Base-by-base conservation (phyloP, 129 eudicot species). In the Kitagawia praeruptora region DNA sequence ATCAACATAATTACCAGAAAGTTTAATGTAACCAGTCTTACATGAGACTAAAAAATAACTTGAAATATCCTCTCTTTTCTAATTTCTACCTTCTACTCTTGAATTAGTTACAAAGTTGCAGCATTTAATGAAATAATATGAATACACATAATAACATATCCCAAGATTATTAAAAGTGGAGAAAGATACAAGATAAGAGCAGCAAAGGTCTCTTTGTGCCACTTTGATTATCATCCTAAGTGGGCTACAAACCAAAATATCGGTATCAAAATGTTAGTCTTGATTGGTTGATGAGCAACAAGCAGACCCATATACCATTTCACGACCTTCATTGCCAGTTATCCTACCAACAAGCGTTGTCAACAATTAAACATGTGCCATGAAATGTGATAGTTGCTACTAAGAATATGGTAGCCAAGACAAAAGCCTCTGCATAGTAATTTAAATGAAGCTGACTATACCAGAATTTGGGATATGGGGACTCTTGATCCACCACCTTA, bases 281-380 rank as follows among this genome's bases (percentile, higher is more conserved):
- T 51, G 31, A 76, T 31, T 76, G 69, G 46, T 76, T 48, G 31
- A 76, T 16, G 44, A 51, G 18, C 45, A 31, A 51, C 44, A 28
- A 49, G 46, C 45, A 34, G 67, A 31, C 28, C 23, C 73, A 25
- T 10, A 74, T 15, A 42, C 34, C 39, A 44, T 31, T 74, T 23
- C 28, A 61, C 48, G 81, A 25, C 45, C 72, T 79, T 34, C 56
- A 38, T 75, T 83, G 79, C 77, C 70, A 19, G 80, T 51, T 61
- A 58, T 72, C 75, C 79, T 58, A 58, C 72, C 51, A 54, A 73
- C 76, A 25, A 25, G 75, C 75, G 11, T 66, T 9, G 40, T 31
- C 34, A 31, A 31, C 34, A 31, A 31, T 31, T 31, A 31, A 31
- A 39, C 41, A 39, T 39, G 41, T 39, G 41, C 41, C 41, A 39